Evolutionary conservation across 164 flowering plant genomes (phyloP).

Genomic region (Buxus sempervirens): DNA sequence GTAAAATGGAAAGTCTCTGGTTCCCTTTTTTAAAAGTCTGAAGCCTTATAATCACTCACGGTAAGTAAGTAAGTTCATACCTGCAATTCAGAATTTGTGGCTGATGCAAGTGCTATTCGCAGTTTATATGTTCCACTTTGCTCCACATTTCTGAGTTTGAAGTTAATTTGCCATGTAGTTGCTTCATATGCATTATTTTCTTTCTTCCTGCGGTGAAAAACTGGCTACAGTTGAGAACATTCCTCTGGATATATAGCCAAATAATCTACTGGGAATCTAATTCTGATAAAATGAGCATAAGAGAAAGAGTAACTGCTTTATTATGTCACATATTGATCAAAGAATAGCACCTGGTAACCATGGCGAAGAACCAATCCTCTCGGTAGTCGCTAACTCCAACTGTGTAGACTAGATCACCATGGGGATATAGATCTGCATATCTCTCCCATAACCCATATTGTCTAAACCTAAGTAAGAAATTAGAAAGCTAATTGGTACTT

Average conservation of each 20-base stretch:
- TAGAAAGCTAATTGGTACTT: no score
- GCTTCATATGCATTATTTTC: slow-evolving; percentile 36
- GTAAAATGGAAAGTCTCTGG: no score
- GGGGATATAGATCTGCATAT: slow-evolving; percentile 42
- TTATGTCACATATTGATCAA: background rate
- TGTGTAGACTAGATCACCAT: slow-evolving; percentile 37
- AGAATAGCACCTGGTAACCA: slow-evolving; percentile 44
- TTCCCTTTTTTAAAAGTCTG: no score
- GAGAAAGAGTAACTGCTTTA: no score
- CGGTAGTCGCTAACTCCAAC: slow-evolving; percentile 30
- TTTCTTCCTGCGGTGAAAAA: slow-evolving; percentile 33
- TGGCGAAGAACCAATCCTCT: slow-evolving; percentile 65
- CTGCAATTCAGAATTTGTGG: slow-evolving; percentile 26
- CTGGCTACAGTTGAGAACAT: no score
- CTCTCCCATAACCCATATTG: slow-evolving; percentile 69
- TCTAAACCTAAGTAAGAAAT: slow-evolving; percentile 38
- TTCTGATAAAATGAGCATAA: no score
- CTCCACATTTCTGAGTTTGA: slow-evolving; percentile 18
- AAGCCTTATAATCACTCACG: background rate
- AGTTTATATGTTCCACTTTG: slow-evolving; percentile 22
- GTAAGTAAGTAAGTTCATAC: slow-evolving; percentile 10
- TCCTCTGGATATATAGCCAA: no score
- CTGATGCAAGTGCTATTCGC: slow-evolving; percentile 32
- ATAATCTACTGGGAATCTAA: no score
- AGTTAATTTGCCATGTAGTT: slow-evolving; percentile 50